Evolutionary conservation across 2,329 filamentous ascomycete genomes (phyloP).

Genomic region (Nothopassalora personata): DNA sequence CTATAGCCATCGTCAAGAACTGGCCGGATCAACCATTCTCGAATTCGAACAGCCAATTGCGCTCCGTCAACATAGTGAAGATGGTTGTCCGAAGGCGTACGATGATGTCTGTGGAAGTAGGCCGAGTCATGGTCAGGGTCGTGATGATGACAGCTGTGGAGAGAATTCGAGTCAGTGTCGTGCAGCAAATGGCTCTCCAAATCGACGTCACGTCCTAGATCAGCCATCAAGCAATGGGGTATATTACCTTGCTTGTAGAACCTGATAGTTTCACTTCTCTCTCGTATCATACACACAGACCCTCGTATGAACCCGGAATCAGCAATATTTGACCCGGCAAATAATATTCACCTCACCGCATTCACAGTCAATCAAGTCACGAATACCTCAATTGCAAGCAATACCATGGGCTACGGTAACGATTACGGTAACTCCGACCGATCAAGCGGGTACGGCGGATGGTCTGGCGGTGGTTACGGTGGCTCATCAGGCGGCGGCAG

Average conservation of each 20-base stretch:
- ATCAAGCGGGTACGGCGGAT: background rate
- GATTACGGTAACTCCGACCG: conserved; percentile 1
- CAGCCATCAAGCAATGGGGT: background rate
- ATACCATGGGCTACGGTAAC: background rate
- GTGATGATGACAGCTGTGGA: conserved; percentile 1
- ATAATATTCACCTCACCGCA: background rate
- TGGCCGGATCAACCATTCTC: background rate
- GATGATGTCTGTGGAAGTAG: conserved; percentile 1
- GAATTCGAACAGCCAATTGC: background rate
- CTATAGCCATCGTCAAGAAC: background rate
- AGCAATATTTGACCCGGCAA: background rate
- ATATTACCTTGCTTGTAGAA: background rate
- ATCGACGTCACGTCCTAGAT: conserved; percentile 1
- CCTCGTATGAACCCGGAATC: background rate
- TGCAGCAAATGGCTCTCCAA: background rate
- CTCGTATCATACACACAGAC: background rate
- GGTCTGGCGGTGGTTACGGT: background rate
- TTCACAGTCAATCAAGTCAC: background rate
- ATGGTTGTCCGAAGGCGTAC: background rate
- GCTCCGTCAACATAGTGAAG: background rate
- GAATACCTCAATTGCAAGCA: background rate
- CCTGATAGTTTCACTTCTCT: background rate
- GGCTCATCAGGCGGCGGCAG: background rate
- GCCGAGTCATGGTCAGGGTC: conserved; percentile 1
- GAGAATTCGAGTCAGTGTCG: background rate